These are phyloP conservation scores for Acrocalymma vagum DNA, from an alignment of 2,329 filamentous ascomycete species.

Conservation along the genomic window DNA sequence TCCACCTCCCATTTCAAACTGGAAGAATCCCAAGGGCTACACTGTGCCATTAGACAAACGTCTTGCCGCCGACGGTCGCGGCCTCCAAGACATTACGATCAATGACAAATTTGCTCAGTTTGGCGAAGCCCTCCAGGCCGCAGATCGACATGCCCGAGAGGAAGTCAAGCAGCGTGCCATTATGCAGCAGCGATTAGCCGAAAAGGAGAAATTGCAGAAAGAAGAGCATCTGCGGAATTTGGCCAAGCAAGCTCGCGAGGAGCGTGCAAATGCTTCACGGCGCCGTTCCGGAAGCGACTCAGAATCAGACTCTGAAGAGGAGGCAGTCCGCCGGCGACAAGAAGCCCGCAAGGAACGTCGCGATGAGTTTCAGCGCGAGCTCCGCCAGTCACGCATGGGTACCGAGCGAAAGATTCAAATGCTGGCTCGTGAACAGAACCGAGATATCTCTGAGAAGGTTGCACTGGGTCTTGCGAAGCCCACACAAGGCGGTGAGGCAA, in stretches of 20 bases:
- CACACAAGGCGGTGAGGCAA: slow-evolving; percentile 87
- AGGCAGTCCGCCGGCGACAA: slow-evolving; percentile 78
- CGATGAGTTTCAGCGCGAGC: slow-evolving; percentile 85
- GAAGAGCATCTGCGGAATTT: slow-evolving; percentile 89
- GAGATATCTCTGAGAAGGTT: slow-evolving; percentile 97
- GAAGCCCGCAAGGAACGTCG: slow-evolving; percentile 78
- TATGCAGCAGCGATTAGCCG: slow-evolving; percentile 95
- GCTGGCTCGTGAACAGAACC: slow-evolving; percentile 93
- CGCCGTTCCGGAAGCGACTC: slow-evolving; percentile 53
- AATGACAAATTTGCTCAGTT: slow-evolving; percentile 99
- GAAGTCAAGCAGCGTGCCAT: slow-evolving; percentile 90
- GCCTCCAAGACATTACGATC: slow-evolving; percentile 91
- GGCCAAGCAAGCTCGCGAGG: slow-evolving; percentile 90
- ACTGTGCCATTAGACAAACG: slow-evolving; percentile 96
- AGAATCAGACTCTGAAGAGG: slow-evolving; percentile 65
- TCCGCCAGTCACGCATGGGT: slow-evolving; percentile 95
- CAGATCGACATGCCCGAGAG: slow-evolving; percentile 92
- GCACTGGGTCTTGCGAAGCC: slow-evolving; percentile 94
- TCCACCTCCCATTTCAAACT: slow-evolving; percentile 90
- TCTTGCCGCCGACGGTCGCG: slow-evolving; percentile 89
- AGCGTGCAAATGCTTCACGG: slow-evolving; percentile 65
- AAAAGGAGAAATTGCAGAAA: slow-evolving; percentile 95
- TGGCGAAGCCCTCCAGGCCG: slow-evolving; percentile 91
- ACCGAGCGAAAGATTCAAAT: slow-evolving; percentile 90
- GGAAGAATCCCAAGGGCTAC: slow-evolving; percentile 99